Evolutionary conservation across 164 flowering plant species (phyloP).

Genomic region (Platanus orientalis): DNA sequence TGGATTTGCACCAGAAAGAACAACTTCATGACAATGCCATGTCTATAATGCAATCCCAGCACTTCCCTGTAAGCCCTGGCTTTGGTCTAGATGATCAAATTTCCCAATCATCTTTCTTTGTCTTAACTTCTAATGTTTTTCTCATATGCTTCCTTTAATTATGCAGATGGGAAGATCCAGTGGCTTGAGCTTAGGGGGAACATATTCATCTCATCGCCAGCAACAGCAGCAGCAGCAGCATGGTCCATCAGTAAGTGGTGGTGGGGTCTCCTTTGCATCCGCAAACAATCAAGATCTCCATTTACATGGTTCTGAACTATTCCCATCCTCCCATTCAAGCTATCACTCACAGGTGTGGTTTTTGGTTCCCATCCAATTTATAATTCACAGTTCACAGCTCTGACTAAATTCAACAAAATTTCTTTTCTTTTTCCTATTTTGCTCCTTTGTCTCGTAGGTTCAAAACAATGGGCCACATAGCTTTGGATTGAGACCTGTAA

Average conservation of each 20-base stretch:
- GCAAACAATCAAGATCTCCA: constrained; percentile 21
- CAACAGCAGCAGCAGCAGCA: no score
- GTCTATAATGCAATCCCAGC: constrained; percentile 35
- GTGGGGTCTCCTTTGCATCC: constrained; percentile 18
- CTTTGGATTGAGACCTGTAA: constrained; percentile 19
- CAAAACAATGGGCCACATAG: constrained; percentile 20
- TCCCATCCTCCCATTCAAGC: not conserved
- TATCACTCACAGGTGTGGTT: constrained; percentile 10
- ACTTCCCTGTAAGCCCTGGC: constrained; percentile 26
- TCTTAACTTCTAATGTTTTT: no score
- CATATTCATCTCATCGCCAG: constrained; percentile 28
- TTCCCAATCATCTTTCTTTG: no score
- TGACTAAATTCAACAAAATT: no score
- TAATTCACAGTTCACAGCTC: not conserved
- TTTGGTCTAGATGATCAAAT: not conserved
- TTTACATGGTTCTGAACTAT: constrained; percentile 20
- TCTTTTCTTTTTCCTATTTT: not conserved
- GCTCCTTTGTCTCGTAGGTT: not conserved
- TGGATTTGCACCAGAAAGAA: constrained; percentile 42
- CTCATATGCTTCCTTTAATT: no score
- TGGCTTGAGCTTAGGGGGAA: constrained; percentile 24
- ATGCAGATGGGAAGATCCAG: constrained; percentile 34
- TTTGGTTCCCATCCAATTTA: not conserved
- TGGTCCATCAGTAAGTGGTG: constrained; percentile 20
- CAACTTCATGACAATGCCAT: constrained; percentile 30